phyloP scores from a whole-genome alignment of 176 grass and related monocot genomes.

The Lolium rigidum region DNA sequence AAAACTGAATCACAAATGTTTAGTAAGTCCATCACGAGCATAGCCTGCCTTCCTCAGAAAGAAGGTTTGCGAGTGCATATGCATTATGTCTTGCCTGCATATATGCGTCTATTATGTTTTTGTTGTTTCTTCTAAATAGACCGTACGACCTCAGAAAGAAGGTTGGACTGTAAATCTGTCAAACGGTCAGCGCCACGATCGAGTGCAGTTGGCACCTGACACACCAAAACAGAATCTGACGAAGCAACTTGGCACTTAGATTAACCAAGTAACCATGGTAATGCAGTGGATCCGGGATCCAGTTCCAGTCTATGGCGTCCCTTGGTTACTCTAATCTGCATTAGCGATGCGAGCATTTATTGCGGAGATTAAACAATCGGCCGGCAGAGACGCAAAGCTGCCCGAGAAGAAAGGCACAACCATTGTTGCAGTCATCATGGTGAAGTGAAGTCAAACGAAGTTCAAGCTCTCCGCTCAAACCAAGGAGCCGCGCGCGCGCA shows the following conservation, averaged over 20 bases:
- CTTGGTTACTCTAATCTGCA: neutral
- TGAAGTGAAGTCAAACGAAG: constrained; percentile 44
- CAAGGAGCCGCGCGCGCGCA: constrained; percentile 19
- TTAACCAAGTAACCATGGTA: neutral
- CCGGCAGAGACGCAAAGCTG: neutral
- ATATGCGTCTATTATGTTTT: neutral
- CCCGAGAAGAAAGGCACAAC: neutral
- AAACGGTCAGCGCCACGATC: constrained; percentile 45
- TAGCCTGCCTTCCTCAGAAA: no score
- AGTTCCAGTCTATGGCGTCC: neutral
- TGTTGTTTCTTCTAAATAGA: neutral
- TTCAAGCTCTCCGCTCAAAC: constrained; percentile 12
- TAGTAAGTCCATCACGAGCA: no score
- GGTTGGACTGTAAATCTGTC: neutral
- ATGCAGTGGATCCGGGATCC: neutral
- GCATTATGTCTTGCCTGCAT: no score
- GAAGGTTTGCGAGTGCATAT: no score
- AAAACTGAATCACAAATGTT: no score
- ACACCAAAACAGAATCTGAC: constrained; percentile 7
- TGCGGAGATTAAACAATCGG: constrained; percentile 1
- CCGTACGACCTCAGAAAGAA: neutral
- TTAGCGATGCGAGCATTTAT: constrained; percentile 36
- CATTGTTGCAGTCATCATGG: neutral
- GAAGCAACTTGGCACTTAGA: neutral
- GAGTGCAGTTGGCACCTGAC: constrained; percentile 38